Conservation (phyloP, 805 yeast genomes). For the Komagataella phaffii region DNA sequence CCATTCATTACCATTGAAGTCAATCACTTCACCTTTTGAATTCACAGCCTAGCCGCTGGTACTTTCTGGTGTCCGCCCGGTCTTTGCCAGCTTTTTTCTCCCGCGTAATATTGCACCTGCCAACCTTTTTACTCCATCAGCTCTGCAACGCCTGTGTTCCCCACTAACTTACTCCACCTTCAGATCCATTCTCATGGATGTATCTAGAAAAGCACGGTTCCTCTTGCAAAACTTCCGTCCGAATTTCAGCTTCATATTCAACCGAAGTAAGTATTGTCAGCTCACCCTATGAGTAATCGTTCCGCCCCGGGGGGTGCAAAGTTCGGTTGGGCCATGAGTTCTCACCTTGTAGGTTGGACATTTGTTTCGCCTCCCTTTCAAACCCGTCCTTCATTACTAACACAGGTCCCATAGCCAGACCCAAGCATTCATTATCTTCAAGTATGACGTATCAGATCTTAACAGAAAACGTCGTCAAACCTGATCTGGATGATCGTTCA, state of each 20-base stretch:
- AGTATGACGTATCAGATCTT: slow-evolving; percentile 1
- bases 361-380: background rate
- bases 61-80: background rate
- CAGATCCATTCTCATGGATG: background rate
- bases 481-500: slow-evolving; percentile 56
- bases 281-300: background rate
- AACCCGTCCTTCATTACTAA: background rate
- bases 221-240: background rate
- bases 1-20: too few relatives aligned
- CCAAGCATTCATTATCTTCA: background rate
- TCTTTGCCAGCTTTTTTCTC: background rate
- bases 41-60: background rate
- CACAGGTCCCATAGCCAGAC: background rate
- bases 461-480: slow-evolving; percentile 18
- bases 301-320: background rate
- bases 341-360: background rate
- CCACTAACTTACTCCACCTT: background rate
- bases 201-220: background rate
- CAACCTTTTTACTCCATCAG: background rate
- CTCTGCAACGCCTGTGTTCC: background rate
- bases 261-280: background rate
- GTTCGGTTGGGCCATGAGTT: background rate
- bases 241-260: background rate
- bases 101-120: background rate
- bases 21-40: too few relatives aligned